These are phyloP conservation scores for Zopfochytrium polystomum DNA, from an alignment of 371 early-diverging fungal species.

Conservation along the genomic window DNA sequence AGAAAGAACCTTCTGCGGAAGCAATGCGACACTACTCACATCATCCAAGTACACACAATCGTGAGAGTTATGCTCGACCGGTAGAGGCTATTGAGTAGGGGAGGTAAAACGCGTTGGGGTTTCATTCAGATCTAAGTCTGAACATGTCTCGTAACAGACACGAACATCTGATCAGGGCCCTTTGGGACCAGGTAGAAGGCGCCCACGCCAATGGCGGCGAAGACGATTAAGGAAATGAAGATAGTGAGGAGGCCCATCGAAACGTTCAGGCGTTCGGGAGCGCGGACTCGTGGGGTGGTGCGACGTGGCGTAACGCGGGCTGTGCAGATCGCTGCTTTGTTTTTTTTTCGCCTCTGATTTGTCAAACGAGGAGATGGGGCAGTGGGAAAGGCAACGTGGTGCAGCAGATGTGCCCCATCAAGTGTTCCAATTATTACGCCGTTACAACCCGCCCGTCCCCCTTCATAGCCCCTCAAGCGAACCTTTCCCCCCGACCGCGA, in stretches of 20 bases:
- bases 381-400: too few species aligned
- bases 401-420: too few species aligned
- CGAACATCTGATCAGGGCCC: conserved; percentile 31
- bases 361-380: too few species aligned
- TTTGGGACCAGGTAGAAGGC: conserved; percentile 35
- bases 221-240: conserved; percentile 36
- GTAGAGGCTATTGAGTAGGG: conserved; percentile 24
- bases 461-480: too few species aligned
- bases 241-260: conserved; percentile 24
- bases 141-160: not conserved
- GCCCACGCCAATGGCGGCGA: conserved; percentile 27
- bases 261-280: not conserved
- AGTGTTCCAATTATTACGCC: too few species aligned
- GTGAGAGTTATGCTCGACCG: conserved; percentile 35
- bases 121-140: not conserved
- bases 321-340: too few species aligned
- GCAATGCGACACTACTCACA: conserved; percentile 27
- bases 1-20: too few species aligned
- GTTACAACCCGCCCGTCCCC: too few species aligned
- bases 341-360: too few species aligned
- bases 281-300: too few species aligned
- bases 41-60: conserved; percentile 39
- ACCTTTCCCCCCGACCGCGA: too few species aligned
- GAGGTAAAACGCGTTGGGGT: not conserved
- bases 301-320: too few species aligned